Evolutionary conservation across 2,329 filamentous ascomycete genomes (phyloP).

Genomic region (Cladosporium sphaerospermum): DNA sequence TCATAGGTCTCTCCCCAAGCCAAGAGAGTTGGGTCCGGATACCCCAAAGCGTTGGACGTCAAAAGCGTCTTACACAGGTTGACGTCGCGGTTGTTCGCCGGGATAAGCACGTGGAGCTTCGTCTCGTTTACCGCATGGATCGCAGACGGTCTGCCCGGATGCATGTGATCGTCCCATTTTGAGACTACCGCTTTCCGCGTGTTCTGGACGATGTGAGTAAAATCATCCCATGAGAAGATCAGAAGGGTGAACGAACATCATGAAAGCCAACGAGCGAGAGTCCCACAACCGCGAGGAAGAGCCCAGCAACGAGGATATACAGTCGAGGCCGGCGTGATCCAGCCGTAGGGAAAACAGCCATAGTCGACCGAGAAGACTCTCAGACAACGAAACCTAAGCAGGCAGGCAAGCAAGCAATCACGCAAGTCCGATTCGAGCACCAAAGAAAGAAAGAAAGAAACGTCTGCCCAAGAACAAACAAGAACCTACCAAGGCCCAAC

Average conservation of each 20-base stretch:
- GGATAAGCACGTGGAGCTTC: slow-evolving; percentile 23
- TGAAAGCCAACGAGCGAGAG: slow-evolving; percentile 6
- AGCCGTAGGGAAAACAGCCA: background rate
- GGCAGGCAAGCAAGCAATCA: too few species aligned
- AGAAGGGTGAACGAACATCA: background rate
- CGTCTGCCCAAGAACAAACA: too few species aligned
- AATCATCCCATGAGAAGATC: background rate
- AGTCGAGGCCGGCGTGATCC: slow-evolving; percentile 2
- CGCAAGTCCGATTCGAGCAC: too few species aligned
- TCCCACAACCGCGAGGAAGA: background rate
- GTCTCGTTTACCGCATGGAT: background rate
- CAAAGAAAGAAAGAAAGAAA: too few species aligned
- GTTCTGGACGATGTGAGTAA: background rate
- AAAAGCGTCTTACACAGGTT: slow-evolving; percentile 22
- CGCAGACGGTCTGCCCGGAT: background rate
- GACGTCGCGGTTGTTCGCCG: slow-evolving; percentile 19
- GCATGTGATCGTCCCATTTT: slow-evolving; percentile 4
- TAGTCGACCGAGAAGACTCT: background rate
- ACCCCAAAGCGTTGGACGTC: slow-evolving; percentile 17
- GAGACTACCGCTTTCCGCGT: background rate
- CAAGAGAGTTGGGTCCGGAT: slow-evolving; percentile 16
- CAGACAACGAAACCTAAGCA: too few species aligned
- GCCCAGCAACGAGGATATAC: background rate
- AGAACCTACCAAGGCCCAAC: too few species aligned
- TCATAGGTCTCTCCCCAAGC: slow-evolving; percentile 10